phyloP scores from a whole-genome alignment of 2,329 filamentous ascomycete genomes.

The Orbilia blumenaviensis region DNA sequence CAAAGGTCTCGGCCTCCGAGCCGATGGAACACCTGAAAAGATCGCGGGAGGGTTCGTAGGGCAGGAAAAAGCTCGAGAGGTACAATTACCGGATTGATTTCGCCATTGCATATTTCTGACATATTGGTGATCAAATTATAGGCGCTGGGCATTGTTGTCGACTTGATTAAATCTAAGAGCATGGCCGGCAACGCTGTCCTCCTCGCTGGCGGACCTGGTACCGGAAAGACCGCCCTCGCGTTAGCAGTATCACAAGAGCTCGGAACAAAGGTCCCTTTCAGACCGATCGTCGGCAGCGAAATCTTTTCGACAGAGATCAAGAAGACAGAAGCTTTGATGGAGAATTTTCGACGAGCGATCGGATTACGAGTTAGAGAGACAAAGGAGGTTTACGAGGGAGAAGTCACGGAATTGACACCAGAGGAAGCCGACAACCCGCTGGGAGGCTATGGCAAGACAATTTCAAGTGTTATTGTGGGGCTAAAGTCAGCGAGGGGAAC shows the following conservation, averaged over 20 bases:
- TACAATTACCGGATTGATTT: slow-evolving; percentile 61
- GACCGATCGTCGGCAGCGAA: slow-evolving; percentile 96
- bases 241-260: slow-evolving; percentile 96
- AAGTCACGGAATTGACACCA: slow-evolving; percentile 95
- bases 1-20: slow-evolving; percentile 86
- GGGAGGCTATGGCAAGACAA: slow-evolving; percentile 95
- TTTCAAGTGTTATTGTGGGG: slow-evolving; percentile 92
- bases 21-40: slow-evolving; percentile 84
- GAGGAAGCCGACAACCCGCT: slow-evolving; percentile 98
- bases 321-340: slow-evolving; percentile 99
- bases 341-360: slow-evolving; percentile 97
- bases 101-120: background rate
- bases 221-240: slow-evolving; percentile 95
- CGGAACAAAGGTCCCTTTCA: slow-evolving; percentile 97
- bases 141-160: slow-evolving; percentile 95
- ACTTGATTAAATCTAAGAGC: slow-evolving; percentile 93
- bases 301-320: slow-evolving; percentile 98
- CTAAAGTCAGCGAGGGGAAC: slow-evolving; percentile 95
- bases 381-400: slow-evolving; percentile 98
- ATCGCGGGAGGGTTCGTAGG: slow-evolving; percentile 87
- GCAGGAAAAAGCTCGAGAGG: slow-evolving; percentile 86
- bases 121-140: slow-evolving; percentile 59
- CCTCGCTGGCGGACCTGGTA: slow-evolving; percentile 91
- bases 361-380: slow-evolving; percentile 93
- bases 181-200: slow-evolving; percentile 96